phyloP scores from a whole-genome alignment of 352 stramenopile genomes.

The Phytophthora foliorum region DNA sequence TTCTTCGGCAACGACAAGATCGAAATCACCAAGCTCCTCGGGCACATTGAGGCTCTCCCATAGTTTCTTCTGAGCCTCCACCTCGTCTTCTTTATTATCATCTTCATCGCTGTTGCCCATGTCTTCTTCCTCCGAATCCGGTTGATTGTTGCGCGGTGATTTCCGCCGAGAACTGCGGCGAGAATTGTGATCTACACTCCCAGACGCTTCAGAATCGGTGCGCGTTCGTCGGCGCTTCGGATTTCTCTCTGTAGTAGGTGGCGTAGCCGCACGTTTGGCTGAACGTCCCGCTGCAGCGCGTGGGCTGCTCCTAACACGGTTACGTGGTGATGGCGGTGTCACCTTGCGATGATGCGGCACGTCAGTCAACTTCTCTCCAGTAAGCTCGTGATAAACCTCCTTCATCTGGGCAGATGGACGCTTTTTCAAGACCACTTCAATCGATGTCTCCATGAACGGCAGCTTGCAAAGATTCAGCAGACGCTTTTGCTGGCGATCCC shows the following conservation, averaged over 20 bases:
- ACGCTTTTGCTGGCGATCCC: conserved; percentile 87
- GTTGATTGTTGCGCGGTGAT: conserved; percentile 30
- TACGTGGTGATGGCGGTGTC: conserved; percentile 26
- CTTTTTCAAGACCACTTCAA: conserved; percentile 85
- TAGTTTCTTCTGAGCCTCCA: conserved; percentile 28
- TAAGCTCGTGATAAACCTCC: conserved; percentile 68
- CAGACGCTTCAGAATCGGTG: conserved; percentile 30
- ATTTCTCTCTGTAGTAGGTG: conserved; percentile 26
- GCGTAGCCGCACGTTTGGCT: conserved; percentile 20
- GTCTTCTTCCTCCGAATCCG: conserved; percentile 23
- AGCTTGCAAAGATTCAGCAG: conserved; percentile 70
- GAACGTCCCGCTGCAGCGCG: conserved; percentile 24
- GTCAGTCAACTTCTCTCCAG: conserved; percentile 65
- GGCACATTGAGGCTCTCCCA: conserved; percentile 37
- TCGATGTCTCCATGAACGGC: conserved; percentile 70
- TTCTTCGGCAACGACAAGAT: conserved; percentile 49
- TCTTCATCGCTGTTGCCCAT: conserved; percentile 11
- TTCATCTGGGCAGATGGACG: conserved; percentile 76
- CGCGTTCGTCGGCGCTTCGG: conserved; percentile 42
- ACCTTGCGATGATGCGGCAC: conserved; percentile 47
- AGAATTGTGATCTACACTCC: conserved; percentile 16
- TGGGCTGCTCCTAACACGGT: conserved; percentile 31
- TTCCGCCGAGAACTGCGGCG: conserved; percentile 34
- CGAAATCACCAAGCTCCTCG: conserved; percentile 39
- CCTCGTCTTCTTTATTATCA: conserved; percentile 17